Conservation (phyloP, 2,329 filamentous ascomycete genomes). For the Biscogniauxia sp. region DNA sequence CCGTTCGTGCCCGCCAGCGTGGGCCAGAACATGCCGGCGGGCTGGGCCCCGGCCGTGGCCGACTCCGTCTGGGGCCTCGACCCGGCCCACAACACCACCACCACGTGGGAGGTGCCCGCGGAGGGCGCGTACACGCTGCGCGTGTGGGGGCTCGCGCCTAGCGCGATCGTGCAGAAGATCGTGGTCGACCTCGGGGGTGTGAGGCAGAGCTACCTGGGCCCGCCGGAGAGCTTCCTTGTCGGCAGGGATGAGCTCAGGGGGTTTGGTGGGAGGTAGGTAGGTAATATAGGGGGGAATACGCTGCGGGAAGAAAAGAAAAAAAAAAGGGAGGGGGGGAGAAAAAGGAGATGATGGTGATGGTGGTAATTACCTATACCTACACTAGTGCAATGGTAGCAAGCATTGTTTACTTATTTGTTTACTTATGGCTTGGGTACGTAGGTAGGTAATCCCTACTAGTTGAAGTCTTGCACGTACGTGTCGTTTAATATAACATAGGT, state of each 20-base stretch:
- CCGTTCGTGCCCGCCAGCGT: conserved; percentile 42
- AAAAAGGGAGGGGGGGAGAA: conserved; percentile 4
- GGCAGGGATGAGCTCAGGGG: conserved; percentile 41
- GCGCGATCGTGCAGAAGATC: conserved; percentile 55
- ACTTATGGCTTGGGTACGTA: too few species aligned
- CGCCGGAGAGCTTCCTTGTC: conserved; percentile 52
- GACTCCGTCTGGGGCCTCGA: conserved; percentile 46
- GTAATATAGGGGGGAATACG: too few species aligned
- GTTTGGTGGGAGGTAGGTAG: conserved; percentile 19
- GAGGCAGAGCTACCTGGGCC: conserved; percentile 52
- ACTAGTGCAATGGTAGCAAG: too few species aligned
- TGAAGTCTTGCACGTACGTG: too few species aligned
- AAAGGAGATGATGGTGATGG: too few species aligned
- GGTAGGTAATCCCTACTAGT: too few species aligned
- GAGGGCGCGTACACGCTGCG: conserved; percentile 48
- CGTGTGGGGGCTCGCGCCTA: conserved; percentile 51
- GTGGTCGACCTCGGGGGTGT: conserved; percentile 55
- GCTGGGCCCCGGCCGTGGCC: conserved; percentile 43
- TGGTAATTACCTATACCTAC: too few species aligned
- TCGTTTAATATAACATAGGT: too few species aligned
- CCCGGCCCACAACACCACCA: conserved; percentile 43
- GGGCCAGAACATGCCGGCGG: conserved; percentile 39
- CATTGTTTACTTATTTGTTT: too few species aligned
- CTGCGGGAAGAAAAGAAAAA: too few species aligned
- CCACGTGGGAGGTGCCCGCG: conserved; percentile 38